phyloP scores from a whole-genome alignment of 2,329 filamentous ascomycete genomes.

The Pseudocercospora ulei region DNA sequence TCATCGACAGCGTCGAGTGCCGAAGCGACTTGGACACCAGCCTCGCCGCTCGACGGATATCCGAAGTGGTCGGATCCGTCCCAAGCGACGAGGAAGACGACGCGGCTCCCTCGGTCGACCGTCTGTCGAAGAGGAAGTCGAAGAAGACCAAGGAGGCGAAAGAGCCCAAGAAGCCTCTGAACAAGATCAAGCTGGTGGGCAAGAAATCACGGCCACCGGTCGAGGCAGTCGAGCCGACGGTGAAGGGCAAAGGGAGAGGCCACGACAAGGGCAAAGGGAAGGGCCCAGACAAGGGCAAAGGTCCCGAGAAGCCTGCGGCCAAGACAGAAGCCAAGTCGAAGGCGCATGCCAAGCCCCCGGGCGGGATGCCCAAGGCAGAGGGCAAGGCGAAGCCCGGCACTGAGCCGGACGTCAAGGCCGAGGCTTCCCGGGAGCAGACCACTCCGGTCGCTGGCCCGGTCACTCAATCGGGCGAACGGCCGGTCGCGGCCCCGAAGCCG shows the following conservation, averaged over 20 bases:
- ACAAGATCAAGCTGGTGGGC: constrained; percentile 22
- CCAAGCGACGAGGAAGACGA: constrained; percentile 46
- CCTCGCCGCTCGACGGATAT: constrained; percentile 33
- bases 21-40: constrained; percentile 34
- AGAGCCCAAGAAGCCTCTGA: not conserved
- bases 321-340: constrained; percentile 9
- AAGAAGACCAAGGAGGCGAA: constrained; percentile 13
- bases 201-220: constrained; percentile 16
- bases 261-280: constrained; percentile 16
- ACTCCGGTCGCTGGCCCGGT: constrained; percentile 7
- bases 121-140: constrained; percentile 10
- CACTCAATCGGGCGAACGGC: not conserved
- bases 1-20: constrained; percentile 12
- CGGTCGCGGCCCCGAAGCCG: constrained; percentile 4
- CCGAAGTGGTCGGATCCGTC: constrained; percentile 45
- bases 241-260: constrained; percentile 11
- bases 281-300: constrained; percentile 17
- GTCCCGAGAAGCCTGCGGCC: constrained; percentile 9
- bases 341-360: constrained; percentile 6
- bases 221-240: constrained; percentile 13
- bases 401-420: constrained; percentile 23
- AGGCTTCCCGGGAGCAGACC: constrained; percentile 20
- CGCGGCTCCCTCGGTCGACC: constrained; percentile 14
- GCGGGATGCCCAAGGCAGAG: constrained; percentile 1
- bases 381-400: constrained; percentile 7